A percentile compares a stretch with the other conserved stretches of the same genome.
These are phyloP conservation scores for Fusarium staphyleae DNA, from an alignment of 2,329 filamentous ascomycete genomes.

Conservation along the genomic window DNA sequence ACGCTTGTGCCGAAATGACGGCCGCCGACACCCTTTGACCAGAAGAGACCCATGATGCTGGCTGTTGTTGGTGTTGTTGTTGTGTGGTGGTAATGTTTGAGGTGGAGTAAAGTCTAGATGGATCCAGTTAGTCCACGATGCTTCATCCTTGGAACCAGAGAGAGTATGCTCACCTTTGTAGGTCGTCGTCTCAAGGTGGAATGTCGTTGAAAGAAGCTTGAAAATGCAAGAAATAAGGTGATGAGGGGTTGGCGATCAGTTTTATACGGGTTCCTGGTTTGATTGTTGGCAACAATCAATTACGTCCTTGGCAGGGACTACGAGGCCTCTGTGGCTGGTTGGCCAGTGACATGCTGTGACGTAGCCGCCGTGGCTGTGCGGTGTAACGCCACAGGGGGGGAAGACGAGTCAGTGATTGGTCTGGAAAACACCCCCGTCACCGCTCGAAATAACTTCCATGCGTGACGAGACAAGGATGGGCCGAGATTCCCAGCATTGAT, in stretches of 20 bases:
- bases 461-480: not conserved
- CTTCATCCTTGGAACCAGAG: not conserved
- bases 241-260: constrained; percentile 28
- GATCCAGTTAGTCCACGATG: constrained; percentile 5
- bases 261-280: constrained; percentile 31
- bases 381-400: constrained; percentile 8
- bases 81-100: not conserved
- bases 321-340: constrained; percentile 23
- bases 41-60: constrained; percentile 56
- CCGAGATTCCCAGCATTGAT: not conserved
- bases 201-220: constrained; percentile 39
- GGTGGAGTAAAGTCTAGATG: constrained; percentile 1
- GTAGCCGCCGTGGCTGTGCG: constrained; percentile 36
- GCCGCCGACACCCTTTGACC: constrained; percentile 55
- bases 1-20: constrained; percentile 60
- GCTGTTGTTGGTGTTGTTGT: constrained; percentile 7
- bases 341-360: constrained; percentile 26
- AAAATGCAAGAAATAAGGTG: constrained; percentile 29
- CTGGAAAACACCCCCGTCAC: not conserved
- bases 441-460: not conserved
- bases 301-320: constrained; percentile 37
- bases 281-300: constrained; percentile 17
- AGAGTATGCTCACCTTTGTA: constrained; percentile 7
- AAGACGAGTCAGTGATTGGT: constrained; percentile 4
- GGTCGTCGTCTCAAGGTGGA: not conserved